phyloP scores from a whole-genome alignment of 23 red algal species.

The Gracilaria caudata region DNA sequence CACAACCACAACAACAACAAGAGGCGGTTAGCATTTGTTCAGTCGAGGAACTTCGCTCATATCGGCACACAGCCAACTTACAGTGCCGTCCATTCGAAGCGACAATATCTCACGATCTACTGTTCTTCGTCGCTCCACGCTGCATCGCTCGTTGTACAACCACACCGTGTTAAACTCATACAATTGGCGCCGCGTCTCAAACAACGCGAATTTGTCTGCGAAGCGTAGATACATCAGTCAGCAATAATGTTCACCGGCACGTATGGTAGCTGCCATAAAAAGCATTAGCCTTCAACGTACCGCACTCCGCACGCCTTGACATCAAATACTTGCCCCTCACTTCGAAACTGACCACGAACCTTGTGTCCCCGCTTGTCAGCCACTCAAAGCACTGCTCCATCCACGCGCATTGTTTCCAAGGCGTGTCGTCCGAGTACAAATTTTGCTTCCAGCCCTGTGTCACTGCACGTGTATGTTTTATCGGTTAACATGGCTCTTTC shows the following conservation, averaged over 20 bases:
- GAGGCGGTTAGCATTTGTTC: too few species aligned
- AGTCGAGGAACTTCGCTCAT: too few species aligned
- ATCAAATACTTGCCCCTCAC: not conserved
- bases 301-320: not conserved
- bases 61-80: not conserved
- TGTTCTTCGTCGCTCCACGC: not conserved
- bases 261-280: not conserved
- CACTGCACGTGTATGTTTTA: not conserved
- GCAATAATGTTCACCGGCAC: too few species aligned
- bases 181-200: not conserved
- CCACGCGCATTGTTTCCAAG: slow-evolving; percentile 1
- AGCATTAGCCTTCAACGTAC: not conserved
- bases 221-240: not conserved
- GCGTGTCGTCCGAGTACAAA: not conserved
- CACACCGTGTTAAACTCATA: slow-evolving; percentile 15
- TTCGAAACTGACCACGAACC: slow-evolving; percentile 22
- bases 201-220: not conserved
- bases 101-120: slow-evolving; percentile 24
- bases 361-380: not conserved
- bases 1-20: not conserved
- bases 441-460: not conserved
- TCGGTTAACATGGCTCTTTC: too few species aligned
- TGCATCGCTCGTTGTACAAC: slow-evolving; percentile 9
- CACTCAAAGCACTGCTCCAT: slow-evolving; percentile 5
- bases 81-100: not conserved